Evolutionary conservation across 306 rosid genomes (phyloP), one percentile per base, ranked within the genome.

Genomic region (Hylodesmum podocarpum): DNA sequence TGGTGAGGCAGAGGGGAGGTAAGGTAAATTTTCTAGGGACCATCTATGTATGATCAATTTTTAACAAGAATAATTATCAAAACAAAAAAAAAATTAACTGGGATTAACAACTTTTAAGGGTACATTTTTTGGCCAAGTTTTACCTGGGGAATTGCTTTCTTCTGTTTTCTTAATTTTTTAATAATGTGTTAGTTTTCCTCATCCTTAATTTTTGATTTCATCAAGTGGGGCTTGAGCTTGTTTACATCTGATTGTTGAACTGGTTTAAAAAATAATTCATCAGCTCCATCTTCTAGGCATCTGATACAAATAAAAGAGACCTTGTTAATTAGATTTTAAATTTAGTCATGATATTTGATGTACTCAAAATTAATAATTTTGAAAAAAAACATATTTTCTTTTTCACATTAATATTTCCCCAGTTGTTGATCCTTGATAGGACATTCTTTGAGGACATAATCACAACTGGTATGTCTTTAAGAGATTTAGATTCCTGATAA

Each of bases 271-370:
- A 93, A 80, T 59, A 93, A 93, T 57, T 91, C 97, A 80, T 91
- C 88, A 75, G 98, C 97, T 54, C 98, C 98, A 73, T 91, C 97
- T 82, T 91, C 95, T 78, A 93, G 73, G 85, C 98, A 93, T 87
- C 98, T 91, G 84, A 36, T 73, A 5, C 15, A n/a, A 55, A 37
- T 73, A 68, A 64, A 71, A 67, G 25, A 36, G 11, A 12, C 31
- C n/a, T 43, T 44, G 64, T n/a, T n/a, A n/a, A n/a, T 81, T 57
- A 83, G 79, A 83, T 77, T 72, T 63, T 1, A 46, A 34, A 33
- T 70, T 51, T 10, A 69, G 15, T 51, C 39, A 44, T 59, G 46
- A n/a, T n/a, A n/a, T n/a, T n/a, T 55, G 49, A 41, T 66, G 49
- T 6, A 51, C 3, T 39, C 31, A 51, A 5, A 59, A 22, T 50